These are phyloP conservation scores for Aureobasidium lini DNA, from an alignment of 2,329 filamentous ascomycete genomes.

Conservation along the genomic window DNA sequence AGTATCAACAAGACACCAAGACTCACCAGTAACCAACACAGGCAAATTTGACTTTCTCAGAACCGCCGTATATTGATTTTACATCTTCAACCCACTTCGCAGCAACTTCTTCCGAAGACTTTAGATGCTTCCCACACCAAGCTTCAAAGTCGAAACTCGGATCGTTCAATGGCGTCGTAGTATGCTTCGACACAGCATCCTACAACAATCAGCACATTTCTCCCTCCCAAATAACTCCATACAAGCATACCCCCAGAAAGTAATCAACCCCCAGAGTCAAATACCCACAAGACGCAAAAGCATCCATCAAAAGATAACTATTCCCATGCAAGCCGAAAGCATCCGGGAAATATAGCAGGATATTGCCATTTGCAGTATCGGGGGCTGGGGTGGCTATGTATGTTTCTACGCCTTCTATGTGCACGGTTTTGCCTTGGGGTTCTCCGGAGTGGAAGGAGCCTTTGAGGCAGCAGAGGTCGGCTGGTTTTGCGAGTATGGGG, in stretches of 20 bases:
- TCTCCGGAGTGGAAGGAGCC: neutral
- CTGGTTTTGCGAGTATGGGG: neutral
- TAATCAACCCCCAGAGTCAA: neutral
- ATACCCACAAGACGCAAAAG: neutral
- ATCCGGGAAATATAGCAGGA: neutral
- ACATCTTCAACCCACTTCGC: neutral
- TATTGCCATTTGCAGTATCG: neutral
- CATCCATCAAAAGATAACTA: neutral
- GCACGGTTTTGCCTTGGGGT: neutral
- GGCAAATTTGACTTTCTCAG: neutral
- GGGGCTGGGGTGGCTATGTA: neutral
- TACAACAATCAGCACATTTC: neutral
- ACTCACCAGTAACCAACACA: conserved; percentile 2
- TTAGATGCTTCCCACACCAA: neutral
- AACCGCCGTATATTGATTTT: neutral
- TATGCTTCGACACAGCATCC: neutral
- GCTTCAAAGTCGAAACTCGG: neutral
- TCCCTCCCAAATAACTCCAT: neutral
- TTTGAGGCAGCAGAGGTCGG: neutral
- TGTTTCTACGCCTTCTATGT: neutral
- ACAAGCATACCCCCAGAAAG: neutral
- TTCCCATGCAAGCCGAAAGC: neutral
- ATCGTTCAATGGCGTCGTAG: neutral
- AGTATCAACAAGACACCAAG: neutral
- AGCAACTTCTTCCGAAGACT: neutral